Percentiles rank a stretch among this genome's conserved stretches.
Conservation (phyloP, 2,329 filamentous ascomycete genomes). For the Ophiostoma novo-ulmi region DNA sequence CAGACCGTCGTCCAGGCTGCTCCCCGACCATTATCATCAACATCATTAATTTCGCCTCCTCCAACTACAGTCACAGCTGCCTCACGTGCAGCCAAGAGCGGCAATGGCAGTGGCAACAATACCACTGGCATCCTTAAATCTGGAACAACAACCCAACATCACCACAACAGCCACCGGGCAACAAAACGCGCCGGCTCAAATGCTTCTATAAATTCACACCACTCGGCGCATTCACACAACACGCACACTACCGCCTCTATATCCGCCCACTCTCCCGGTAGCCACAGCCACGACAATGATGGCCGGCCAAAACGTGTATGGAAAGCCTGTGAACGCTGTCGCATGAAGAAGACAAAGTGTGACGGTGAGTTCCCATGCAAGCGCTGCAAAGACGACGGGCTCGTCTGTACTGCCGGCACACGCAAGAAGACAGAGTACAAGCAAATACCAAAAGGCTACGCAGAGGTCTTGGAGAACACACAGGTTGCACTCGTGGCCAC, state of each 20-base stretch:
- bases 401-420: constrained; percentile 58
- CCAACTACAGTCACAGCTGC: neutral
- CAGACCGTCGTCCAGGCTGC: neutral
- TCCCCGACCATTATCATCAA: neutral
- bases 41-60: neutral
- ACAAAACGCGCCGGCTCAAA: constrained; percentile 44
- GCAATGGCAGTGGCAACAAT: constrained; percentile 27
- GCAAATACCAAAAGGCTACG: constrained; percentile 58
- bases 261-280: constrained; percentile 31
- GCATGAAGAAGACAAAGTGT: constrained; percentile 68
- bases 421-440: constrained; percentile 66
- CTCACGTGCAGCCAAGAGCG: constrained; percentile 27
- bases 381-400: constrained; percentile 60
- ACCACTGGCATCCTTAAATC: constrained; percentile 11
- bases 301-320: constrained; percentile 59
- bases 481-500: constrained; percentile 61
- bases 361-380: constrained; percentile 63
- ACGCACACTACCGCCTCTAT: neutral
- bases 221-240: constrained; percentile 9
- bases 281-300: constrained; percentile 42
- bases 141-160: constrained; percentile 20
- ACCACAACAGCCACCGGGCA: constrained; percentile 39
- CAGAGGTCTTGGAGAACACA: constrained; percentile 60
- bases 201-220: constrained; percentile 32
- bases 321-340: constrained; percentile 62